phyloP scores from a whole-genome alignment of 495 filamentous ascomycete species.

The Penicillium cinerascens region DNA sequence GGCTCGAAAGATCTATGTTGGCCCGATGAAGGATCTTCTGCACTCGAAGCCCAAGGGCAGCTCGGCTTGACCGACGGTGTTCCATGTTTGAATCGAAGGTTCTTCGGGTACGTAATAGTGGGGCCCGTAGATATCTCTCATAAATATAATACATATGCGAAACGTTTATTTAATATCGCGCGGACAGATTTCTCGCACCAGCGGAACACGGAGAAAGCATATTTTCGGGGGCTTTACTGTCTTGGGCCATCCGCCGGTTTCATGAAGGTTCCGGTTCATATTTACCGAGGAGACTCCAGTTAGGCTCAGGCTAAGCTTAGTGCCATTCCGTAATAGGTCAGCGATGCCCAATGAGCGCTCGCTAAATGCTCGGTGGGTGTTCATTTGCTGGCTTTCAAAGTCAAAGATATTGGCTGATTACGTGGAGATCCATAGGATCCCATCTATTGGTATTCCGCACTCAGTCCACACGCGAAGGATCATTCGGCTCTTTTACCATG shows the following conservation, averaged over 20 bases:
- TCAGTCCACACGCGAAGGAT: background rate
- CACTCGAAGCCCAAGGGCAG: conserved; percentile 4
- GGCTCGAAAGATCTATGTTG: conserved; percentile 24
- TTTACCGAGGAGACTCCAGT: background rate
- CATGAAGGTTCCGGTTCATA: background rate
- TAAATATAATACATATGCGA: background rate
- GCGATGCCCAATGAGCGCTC: background rate
- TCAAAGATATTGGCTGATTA: background rate
- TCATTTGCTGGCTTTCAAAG: background rate
- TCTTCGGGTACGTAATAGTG: background rate
- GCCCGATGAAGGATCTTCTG: conserved; percentile 11
- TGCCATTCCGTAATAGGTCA: too few relatives aligned
- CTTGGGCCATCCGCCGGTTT: background rate
- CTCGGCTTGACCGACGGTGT: background rate
- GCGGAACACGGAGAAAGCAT: too few relatives aligned
- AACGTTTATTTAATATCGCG: background rate
- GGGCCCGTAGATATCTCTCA: background rate
- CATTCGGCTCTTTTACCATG: background rate
- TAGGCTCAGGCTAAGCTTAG: background rate
- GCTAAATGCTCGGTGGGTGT: background rate
- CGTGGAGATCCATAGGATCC: background rate
- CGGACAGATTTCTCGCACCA: too few relatives aligned
- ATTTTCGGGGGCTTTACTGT: background rate
- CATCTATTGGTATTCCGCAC: background rate
- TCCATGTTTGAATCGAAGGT: background rate